phyloP scores from a whole-genome alignment of 306 rosid species.

The Cicer cuneatum region DNA sequence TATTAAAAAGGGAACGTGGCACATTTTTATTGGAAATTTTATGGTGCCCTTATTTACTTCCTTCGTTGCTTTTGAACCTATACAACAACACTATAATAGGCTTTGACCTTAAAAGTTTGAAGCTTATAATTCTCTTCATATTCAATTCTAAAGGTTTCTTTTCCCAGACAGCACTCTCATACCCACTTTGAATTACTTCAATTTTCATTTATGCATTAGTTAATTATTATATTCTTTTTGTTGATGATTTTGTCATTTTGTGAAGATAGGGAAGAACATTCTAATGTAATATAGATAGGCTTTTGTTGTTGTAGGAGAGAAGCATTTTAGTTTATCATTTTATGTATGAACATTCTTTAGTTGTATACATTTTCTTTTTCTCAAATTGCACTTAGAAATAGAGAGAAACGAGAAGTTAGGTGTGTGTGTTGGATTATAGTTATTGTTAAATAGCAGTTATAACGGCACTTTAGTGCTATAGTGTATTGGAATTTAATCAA shows the following conservation, averaged over 20 bases:
- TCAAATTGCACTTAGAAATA: not conserved
- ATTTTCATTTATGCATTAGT: slow-evolving; percentile 13
- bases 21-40: not conserved
- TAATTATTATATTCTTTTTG: slow-evolving; percentile 10
- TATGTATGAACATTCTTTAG: not conserved
- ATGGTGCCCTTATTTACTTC: not conserved
- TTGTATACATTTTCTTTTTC: not conserved
- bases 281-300: not conserved
- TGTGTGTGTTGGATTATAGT: not conserved
- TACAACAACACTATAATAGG: not conserved
- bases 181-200: slow-evolving; percentile 7
- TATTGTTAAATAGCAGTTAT: no score
- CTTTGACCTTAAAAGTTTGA: slow-evolving; percentile 30
- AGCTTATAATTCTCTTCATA: slow-evolving; percentile 24
- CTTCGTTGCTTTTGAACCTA: not conserved
- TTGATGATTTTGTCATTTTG: slow-evolving; percentile 22
- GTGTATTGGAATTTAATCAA: no score
- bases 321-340: not conserved
- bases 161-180: not conserved
- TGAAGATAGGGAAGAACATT: slow-evolving; percentile 2
- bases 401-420: slow-evolving; percentile 6
- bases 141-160: slow-evolving; percentile 22
- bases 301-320: not conserved
- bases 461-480: no score
- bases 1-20: not conserved